phyloP scores from a whole-genome alignment of 768 basidiomycete species.

The Lepiota venenata region DNA sequence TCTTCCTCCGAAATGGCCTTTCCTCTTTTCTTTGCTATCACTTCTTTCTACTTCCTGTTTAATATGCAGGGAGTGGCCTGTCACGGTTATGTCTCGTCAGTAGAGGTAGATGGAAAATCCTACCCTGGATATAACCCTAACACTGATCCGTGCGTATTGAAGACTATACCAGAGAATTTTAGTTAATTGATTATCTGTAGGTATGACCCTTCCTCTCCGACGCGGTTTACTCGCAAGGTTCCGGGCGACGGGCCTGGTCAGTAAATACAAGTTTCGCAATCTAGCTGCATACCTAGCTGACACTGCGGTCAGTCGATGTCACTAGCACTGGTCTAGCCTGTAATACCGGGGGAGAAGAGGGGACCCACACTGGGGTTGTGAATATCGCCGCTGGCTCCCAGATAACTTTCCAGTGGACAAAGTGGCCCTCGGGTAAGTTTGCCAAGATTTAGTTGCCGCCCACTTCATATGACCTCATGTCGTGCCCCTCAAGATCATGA shows the following conservation, averaged over 20 bases:
- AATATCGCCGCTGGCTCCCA: slow-evolving; percentile 37
- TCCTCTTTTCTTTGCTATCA: slow-evolving; percentile 12
- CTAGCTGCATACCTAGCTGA: slow-evolving; percentile 7
- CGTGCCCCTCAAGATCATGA: slow-evolving; percentile 34
- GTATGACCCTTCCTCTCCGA: slow-evolving; percentile 22
- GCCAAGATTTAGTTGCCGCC: slow-evolving; percentile 4
- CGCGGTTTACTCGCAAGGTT: slow-evolving; percentile 30
- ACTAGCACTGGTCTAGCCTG: slow-evolving; percentile 39
- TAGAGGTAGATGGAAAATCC: slow-evolving; percentile 24
- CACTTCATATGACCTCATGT: slow-evolving; percentile 8
- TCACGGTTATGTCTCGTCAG: slow-evolving; percentile 34
- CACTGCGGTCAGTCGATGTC: slow-evolving; percentile 19
- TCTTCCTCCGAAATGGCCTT: slow-evolving; percentile 70
- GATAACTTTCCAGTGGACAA: slow-evolving; percentile 40
- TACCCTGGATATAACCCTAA: slow-evolving; percentile 38
- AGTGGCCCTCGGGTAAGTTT: slow-evolving; percentile 34
- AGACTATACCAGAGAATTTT: background rate
- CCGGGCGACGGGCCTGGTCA: slow-evolving; percentile 31
- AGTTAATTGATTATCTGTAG: slow-evolving; percentile 17
- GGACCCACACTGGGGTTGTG: slow-evolving; percentile 29
- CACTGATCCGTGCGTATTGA: slow-evolving; percentile 30
- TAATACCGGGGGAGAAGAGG: slow-evolving; percentile 36
- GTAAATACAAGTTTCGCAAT: background rate
- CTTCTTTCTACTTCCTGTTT: slow-evolving; percentile 18
- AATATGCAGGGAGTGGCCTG: slow-evolving; percentile 17